Evolutionary conservation across 768 basidiomycete genomes (phyloP), one percentile per base, ranked within the genome.

Genomic region (Mycena rosella): DNA sequence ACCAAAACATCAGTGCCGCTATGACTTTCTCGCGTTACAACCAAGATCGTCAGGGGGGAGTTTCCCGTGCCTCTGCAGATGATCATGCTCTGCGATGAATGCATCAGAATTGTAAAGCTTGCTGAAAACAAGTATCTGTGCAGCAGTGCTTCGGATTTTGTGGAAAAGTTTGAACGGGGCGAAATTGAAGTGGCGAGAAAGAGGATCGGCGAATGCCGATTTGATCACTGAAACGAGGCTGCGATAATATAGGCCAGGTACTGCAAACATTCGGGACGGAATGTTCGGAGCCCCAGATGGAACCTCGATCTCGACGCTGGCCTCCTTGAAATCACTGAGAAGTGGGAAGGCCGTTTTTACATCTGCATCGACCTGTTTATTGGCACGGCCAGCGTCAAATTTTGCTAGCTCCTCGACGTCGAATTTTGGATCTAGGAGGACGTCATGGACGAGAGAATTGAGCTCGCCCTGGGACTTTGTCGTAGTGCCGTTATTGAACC

Each of bases 1-100:
- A 79, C 66, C 72, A 78, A 18, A 76, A 72, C 76, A 78, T 78
- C 6, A 78, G 51, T 1, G 67, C 72, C 8, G 74, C 73, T 27
- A 79, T 60, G 29, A 72, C 70, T 27, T 62, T 69, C 63, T 74
- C 74, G 29, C 72, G 56, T 57, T 72, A 47, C 72, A 72, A 45
- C 73, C 49, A 54, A 64, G 56, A 45, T 63, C 42, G 15, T 40
- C 38, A 15, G 38, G 4, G 8, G 38, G 38, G 57, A 69, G 72
- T 44, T 67, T 72, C 20, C 72, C 38, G 38, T 40, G 60, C 9
- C 54, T 42, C 51, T 71, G 73, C 18, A 73, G 57, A 17, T 53
- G 45, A 52, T 72, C 59, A n/a, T 76, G 74, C 20, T 66, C 74
- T 4, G 34, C 15, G n/a, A 73, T 63, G 36, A 69, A 73, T 0